These are phyloP conservation scores for Entoloma clypeatum DNA, from an alignment of 1,284 basidiomycete genomes.

Conservation along the genomic window DNA sequence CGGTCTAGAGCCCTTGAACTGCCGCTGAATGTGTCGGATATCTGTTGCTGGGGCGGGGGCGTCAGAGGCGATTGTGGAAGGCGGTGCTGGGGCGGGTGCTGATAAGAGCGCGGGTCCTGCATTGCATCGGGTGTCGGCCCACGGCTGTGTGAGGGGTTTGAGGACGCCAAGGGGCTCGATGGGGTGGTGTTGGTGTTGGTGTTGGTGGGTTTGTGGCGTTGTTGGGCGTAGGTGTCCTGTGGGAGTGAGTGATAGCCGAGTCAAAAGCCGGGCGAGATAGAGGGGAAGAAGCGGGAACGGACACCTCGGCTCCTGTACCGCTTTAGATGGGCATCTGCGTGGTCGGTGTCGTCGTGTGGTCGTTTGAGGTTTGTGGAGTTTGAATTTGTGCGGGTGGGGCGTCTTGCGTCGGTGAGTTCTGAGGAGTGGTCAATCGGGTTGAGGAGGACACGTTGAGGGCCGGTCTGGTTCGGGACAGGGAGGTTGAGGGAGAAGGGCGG, in stretches of 20 bases:
- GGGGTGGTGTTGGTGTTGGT: no score
- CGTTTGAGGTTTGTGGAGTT: conserved; percentile 12
- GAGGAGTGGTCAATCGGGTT: conserved; percentile 14
- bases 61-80: neutral
- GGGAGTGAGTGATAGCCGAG: neutral
- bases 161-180: no score
- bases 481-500: conserved; percentile 15
- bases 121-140: no score
- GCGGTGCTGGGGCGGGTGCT: conserved; percentile 3
- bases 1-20: conserved; percentile 23
- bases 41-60: conserved; percentile 3
- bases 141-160: no score
- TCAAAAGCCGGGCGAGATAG: neutral
- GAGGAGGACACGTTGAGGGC: conserved; percentile 26
- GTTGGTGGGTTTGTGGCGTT: no score
- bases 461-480: conserved; percentile 16
- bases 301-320: conserved; percentile 14
- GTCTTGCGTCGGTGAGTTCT: conserved; percentile 10
- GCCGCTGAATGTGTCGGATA: conserved; percentile 2
- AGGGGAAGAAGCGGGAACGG: neutral
- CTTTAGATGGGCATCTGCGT: conserved; percentile 9
- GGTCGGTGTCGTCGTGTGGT: conserved; percentile 9
- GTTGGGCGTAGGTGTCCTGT: no score
- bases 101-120: no score
- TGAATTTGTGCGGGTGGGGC: conserved; percentile 8